phyloP scores from a whole-genome alignment of 106 monocot species.

The Apostasia shenzhenica region DNA sequence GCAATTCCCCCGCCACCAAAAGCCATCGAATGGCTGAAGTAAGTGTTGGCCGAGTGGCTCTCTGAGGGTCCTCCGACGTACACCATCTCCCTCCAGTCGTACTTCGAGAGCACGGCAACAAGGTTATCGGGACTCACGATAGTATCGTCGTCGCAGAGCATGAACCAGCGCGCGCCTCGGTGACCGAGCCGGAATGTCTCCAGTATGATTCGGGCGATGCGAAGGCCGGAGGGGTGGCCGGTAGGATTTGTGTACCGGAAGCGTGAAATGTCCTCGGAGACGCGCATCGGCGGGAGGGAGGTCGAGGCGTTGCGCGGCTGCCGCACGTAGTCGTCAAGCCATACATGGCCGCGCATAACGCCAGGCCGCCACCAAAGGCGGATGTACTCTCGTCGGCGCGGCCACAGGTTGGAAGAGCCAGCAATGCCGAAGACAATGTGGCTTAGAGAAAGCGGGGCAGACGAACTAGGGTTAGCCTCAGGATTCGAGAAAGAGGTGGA shows the following conservation, averaged over 20 bases:
- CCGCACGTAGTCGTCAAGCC: slow-evolving; percentile 51
- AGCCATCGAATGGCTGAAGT: slow-evolving; percentile 88
- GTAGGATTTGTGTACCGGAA: slow-evolving; percentile 90
- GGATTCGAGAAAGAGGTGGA: neutral
- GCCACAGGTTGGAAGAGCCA: slow-evolving; percentile 69
- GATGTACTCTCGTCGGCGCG: slow-evolving; percentile 57
- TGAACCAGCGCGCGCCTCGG: slow-evolving; percentile 61
- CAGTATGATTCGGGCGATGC: slow-evolving; percentile 73
- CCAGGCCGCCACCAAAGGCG: slow-evolving; percentile 74
- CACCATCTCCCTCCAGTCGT: slow-evolving; percentile 80
- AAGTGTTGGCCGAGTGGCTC: slow-evolving; percentile 83
- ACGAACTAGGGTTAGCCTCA: neutral
- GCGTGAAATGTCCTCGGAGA: slow-evolving; percentile 72
- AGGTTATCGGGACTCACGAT: slow-evolving; percentile 74
- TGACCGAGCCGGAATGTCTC: slow-evolving; percentile 65
- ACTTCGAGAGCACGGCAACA: slow-evolving; percentile 63
- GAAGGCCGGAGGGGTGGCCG: slow-evolving; percentile 86
- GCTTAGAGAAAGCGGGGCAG: slow-evolving; percentile 13
- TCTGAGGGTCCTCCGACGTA: slow-evolving; percentile 77
- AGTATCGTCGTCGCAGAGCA: slow-evolving; percentile 90
- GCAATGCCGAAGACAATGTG: slow-evolving; percentile 88
- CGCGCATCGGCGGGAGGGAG: slow-evolving; percentile 52
- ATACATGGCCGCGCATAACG: slow-evolving; percentile 74
- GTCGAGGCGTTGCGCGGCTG: slow-evolving; percentile 3
- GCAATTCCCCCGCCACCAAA: slow-evolving; percentile 93